phyloP scores from a whole-genome alignment of 2,329 filamentous ascomycete species.

The Trichoderma koningiopsis region DNA sequence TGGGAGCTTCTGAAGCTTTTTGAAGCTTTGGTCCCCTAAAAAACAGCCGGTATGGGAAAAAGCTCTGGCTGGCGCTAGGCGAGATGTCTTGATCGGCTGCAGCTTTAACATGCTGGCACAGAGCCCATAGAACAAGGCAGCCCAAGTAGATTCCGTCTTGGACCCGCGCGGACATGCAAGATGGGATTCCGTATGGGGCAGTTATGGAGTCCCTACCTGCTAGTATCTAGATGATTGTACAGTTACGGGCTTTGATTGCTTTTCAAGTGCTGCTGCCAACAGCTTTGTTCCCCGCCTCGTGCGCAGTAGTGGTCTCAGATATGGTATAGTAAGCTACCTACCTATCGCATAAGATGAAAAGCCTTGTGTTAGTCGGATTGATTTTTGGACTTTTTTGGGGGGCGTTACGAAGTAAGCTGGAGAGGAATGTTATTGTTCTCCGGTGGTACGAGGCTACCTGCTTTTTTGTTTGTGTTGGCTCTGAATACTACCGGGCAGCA shows the following conservation, averaged over 20 bases:
- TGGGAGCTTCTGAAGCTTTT: not conserved
- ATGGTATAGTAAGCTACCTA: not conserved
- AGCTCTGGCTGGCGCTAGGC: not conserved
- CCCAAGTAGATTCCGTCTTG: not conserved
- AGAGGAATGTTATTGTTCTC: not conserved
- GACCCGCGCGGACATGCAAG: not conserved
- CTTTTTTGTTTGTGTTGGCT: not conserved
- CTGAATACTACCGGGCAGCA: not conserved
- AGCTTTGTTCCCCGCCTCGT: not conserved
- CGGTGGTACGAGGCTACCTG: not conserved
- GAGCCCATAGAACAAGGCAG: not conserved
- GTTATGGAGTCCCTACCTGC: not conserved
- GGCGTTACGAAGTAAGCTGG: not conserved
- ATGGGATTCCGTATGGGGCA: not conserved
- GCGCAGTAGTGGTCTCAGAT: not conserved
- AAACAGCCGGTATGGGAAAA: not conserved
- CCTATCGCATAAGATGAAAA: not conserved
- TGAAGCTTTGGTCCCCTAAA: not conserved
- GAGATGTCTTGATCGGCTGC: not conserved
- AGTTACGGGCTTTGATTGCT: not conserved
- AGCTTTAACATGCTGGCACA: not conserved
- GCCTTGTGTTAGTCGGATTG: not conserved
- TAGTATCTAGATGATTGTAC: not conserved
- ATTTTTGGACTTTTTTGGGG: not conserved
- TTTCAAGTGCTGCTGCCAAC: not conserved